These are phyloP conservation scores for Trichosporon ovoides DNA, from an alignment of 1,284 basidiomycete species.

Conservation along the genomic window DNA sequence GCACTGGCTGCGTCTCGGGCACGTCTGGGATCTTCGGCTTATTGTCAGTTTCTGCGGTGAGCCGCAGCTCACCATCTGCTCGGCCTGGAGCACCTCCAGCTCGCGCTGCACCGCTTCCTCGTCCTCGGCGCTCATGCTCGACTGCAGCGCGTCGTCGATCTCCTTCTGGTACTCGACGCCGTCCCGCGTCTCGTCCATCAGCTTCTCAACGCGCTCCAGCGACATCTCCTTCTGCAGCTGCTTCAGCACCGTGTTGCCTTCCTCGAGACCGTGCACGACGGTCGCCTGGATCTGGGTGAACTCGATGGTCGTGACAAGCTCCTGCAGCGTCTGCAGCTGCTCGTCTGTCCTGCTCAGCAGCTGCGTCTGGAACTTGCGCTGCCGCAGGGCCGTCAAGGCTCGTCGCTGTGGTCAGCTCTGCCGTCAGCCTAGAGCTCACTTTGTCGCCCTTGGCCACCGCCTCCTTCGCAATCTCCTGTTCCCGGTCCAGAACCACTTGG, in stretches of 20 bases:
- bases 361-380: constrained; percentile 88
- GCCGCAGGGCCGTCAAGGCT: constrained; percentile 77
- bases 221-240: constrained; percentile 92
- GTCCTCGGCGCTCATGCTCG: constrained; percentile 76
- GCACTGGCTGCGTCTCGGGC: constrained; percentile 34
- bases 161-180: constrained; percentile 92
- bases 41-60: neutral
- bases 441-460: constrained; percentile 77
- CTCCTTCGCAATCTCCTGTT: constrained; percentile 80
- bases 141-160: constrained; percentile 80
- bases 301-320: constrained; percentile 89
- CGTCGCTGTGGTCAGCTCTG: constrained; percentile 48
- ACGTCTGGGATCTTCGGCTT: constrained; percentile 35
- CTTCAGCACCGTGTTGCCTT: constrained; percentile 87
- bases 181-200: constrained; percentile 87
- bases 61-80: constrained; percentile 47
- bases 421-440: constrained; percentile 46
- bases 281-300: constrained; percentile 92
- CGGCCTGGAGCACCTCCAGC: constrained; percentile 62
- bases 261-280: constrained; percentile 83
- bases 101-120: constrained; percentile 89
- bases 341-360: constrained; percentile 80
- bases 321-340: constrained; percentile 83
- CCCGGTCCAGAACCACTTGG: constrained; percentile 76
- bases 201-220: constrained; percentile 82